Evolutionary conservation across 495 filamentous ascomycete species (phyloP).

Genomic region (Cercophora sp.): DNA sequence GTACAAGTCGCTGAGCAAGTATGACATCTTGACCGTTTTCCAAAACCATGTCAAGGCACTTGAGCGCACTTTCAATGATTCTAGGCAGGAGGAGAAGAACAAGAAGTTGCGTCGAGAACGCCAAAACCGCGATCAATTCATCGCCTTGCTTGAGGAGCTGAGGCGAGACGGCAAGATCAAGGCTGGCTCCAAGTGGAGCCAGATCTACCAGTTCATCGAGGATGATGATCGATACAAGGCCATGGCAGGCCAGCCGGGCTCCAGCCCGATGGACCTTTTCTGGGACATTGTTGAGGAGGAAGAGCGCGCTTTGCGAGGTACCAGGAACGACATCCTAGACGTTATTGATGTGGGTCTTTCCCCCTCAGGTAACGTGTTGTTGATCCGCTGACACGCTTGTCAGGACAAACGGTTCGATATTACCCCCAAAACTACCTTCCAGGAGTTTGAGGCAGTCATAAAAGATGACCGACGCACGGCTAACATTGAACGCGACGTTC

Average conservation of each 20-base stretch:
- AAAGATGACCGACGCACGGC: slow-evolving; percentile 79
- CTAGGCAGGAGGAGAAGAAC: slow-evolving; percentile 79
- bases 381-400: slow-evolving; percentile 1
- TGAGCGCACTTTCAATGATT: slow-evolving; percentile 85
- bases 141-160: slow-evolving; percentile 68
- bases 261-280: slow-evolving; percentile 88
- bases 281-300: slow-evolving; percentile 97
- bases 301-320: slow-evolving; percentile 73
- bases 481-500: slow-evolving; percentile 70
- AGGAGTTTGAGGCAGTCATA: slow-evolving; percentile 77
- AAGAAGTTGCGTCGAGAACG: slow-evolving; percentile 75
- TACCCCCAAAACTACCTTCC: slow-evolving; percentile 75
- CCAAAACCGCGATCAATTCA: slow-evolving; percentile 76
- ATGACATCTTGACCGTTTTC: slow-evolving; percentile 88
- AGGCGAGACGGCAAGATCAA: slow-evolving; percentile 78
- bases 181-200: slow-evolving; percentile 84
- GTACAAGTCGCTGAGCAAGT: slow-evolving; percentile 82
- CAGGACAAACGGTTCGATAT: slow-evolving; percentile 91
- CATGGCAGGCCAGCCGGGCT: slow-evolving; percentile 83
- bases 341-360: slow-evolving; percentile 74
- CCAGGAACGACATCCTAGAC: slow-evolving; percentile 81
- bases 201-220: slow-evolving; percentile 71
- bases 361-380: background rate
- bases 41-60: slow-evolving; percentile 91
- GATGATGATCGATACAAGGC: slow-evolving; percentile 79